A percentile compares a stretch with the other conserved stretches of the same genome.
These are phyloP conservation scores for Saturnispora silvae DNA, from an alignment of 805 yeast genomes.

Conservation along the genomic window DNA sequence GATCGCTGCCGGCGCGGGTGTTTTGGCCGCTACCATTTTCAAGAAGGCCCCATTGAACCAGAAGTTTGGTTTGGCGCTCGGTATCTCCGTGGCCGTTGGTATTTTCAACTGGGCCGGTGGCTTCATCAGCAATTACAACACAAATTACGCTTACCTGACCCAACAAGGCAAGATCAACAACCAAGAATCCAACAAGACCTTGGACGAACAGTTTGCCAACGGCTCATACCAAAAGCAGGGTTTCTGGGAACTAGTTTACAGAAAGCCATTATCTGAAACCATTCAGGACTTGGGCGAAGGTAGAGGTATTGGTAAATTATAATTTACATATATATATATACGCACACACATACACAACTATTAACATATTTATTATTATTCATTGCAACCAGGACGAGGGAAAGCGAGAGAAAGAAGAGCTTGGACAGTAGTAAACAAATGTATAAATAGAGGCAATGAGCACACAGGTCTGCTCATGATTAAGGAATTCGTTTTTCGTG, in stretches of 20 bases:
- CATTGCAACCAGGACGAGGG: no score
- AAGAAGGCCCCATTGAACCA: slow-evolving; percentile 24
- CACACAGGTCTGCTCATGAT: no score
- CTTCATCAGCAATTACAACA: slow-evolving; percentile 32
- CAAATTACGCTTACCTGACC: slow-evolving; percentile 33
- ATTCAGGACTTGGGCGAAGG: slow-evolving; percentile 65
- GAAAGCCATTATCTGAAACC: slow-evolving; percentile 76
- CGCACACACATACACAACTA: neutral
- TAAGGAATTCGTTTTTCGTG: no score
- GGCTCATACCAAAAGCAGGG: slow-evolving; percentile 36
- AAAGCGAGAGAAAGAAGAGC: no score
- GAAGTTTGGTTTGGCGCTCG: slow-evolving; percentile 36
- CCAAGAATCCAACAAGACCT: slow-evolving; percentile 28
- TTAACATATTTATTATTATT: no score
- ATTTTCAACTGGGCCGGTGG: slow-evolving; percentile 47
- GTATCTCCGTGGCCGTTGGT: slow-evolving; percentile 36
- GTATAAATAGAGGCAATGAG: no score
- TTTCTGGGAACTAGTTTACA: slow-evolving; percentile 72
- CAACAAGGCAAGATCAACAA: slow-evolving; percentile 31
- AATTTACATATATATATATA: neutral
- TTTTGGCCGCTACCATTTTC: slow-evolving; percentile 19
- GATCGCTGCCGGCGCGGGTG: slow-evolving; percentile 19
- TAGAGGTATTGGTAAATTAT: slow-evolving; percentile 39
- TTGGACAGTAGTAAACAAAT: no score
- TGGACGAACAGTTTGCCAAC: slow-evolving; percentile 25